Evolutionary conservation across 2,329 filamentous ascomycete species (phyloP).

Genomic region (Curvularia sp.): DNA sequence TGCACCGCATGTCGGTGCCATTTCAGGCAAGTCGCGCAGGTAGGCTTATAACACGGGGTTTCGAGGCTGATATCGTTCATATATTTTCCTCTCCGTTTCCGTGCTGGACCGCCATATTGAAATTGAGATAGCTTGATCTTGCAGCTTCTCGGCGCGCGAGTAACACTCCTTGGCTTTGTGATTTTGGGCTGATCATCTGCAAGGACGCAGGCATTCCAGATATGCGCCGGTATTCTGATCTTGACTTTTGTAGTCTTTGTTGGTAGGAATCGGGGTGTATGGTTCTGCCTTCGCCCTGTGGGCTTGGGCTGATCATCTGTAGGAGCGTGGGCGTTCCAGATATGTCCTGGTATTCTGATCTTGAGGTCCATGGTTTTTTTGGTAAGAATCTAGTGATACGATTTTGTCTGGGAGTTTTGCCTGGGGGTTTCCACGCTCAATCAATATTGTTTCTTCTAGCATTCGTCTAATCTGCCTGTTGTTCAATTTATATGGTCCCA

Average conservation of each 20-base stretch:
- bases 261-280: neutral
- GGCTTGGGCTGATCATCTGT: too few species aligned
- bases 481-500: neutral
- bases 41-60: conserved; percentile 22
- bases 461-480: neutral
- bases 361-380: too few species aligned
- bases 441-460: neutral
- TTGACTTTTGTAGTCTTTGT: conserved; percentile 2
- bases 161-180: neutral
- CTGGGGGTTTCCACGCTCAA: too few species aligned
- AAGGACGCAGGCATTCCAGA: conserved; percentile 21
- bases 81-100: conserved; percentile 8
- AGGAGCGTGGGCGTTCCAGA: too few species aligned
- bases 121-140: conserved; percentile 25
- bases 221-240: conserved; percentile 19
- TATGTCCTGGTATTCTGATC: too few species aligned
- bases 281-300: neutral
- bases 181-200: neutral
- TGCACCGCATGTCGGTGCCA: conserved; percentile 21
- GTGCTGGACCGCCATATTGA: conserved; percentile 25
- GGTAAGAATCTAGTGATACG: too few species aligned
- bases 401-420: too few species aligned
- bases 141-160: conserved; percentile 13
- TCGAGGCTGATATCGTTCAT: conserved; percentile 17
- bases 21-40: conserved; percentile 24